A percentile compares a stretch with the other conserved stretches of the same genome.
These are phyloP conservation scores for Dittrichia graveolens DNA, from an alignment of 129 eudicot species.

Conservation along the genomic window DNA sequence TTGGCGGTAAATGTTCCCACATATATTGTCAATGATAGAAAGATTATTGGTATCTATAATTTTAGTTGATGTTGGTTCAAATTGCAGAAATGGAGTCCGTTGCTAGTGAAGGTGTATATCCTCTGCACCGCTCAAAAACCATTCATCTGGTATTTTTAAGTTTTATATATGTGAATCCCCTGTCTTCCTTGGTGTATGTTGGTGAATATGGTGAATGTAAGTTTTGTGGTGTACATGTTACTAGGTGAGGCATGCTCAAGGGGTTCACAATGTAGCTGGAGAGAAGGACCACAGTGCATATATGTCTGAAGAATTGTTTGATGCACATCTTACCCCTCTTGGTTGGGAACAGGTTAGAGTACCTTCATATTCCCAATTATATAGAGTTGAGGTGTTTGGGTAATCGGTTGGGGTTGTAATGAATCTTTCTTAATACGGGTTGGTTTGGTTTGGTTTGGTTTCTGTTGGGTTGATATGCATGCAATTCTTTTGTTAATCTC, in stretches of 20 bases:
- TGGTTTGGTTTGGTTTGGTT: no score
- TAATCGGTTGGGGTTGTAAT: not conserved
- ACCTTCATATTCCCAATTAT: not conserved
- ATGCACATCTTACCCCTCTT: conserved; percentile 88
- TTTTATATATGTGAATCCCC: not conserved
- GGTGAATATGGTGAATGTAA: conserved; percentile 5
- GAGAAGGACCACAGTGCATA: conserved; percentile 72
- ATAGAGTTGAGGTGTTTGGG: not conserved
- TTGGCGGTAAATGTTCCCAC: not conserved
- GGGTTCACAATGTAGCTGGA: conserved; percentile 94
- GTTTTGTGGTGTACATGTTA: not conserved
- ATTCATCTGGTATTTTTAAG: conserved; percentile 66
- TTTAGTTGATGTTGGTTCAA: conserved; percentile 12
- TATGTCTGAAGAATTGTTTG: conserved; percentile 67
- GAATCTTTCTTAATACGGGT: not conserved
- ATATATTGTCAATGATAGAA: not conserved
- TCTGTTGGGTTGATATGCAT: not conserved
- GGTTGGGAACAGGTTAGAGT: conserved; percentile 92
- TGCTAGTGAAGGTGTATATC: conserved; percentile 60
- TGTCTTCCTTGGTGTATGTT: conserved; percentile 4
- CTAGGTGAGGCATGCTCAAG: conserved; percentile 99
- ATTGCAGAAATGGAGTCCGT: conserved; percentile 58
- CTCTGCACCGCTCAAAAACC: conserved; percentile 72
- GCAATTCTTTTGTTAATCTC: no score
- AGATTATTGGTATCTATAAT: not conserved